Evolutionary conservation across 768 basidiomycete genomes (phyloP), one percentile per base, ranked within the genome.

Genomic region (Tylopilus plumbeoviolaceoides): DNA sequence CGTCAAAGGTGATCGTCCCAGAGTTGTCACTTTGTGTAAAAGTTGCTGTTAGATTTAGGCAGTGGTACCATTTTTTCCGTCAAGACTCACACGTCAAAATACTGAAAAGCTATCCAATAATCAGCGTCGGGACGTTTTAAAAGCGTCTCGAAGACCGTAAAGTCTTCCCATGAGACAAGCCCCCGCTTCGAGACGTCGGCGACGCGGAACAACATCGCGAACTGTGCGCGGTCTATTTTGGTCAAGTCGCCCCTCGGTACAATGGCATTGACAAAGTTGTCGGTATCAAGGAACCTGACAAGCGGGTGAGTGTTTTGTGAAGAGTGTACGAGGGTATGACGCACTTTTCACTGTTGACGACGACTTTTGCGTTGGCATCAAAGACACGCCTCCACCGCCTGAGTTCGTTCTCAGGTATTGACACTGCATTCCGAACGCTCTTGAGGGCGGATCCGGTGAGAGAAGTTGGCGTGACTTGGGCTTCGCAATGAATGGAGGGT

Each of bases 31-130:
- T 93, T 30, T 69, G 36, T 55, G 15, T 25, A 42, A 20, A 45
- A 46, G n/a, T n/a, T 35, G 35, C 20, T 18, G 49, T 68, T 36
- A 59, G 33, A 40, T 33, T 38, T 30, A 9, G 30, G 31, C 10
- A 5, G 9, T 1, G 27, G 36, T 33, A 30, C n/a, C 41, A 25
- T 38, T 54, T 41, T 36, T 17, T 36, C 11, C 28, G 10, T 42
- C 23, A 17, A 5, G n/a, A 79, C 89, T 67, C 73, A 94, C 92
- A 87, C 88, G 70, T 97, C 94, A 69, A 95, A 97, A 67, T 91
- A 95, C 67, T 90, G 87, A 76, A 95, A 95, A 18, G 94, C 93
- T 71, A 95, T 94, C 80, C 89, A 91, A 70, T 95, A 95, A 69
- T 98, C 94, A 28, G 95, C 95, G 70, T 98, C 95, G 18, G 95